Conservation (phyloP, 164 flowering plant genomes). For the Sedum album region DNA sequence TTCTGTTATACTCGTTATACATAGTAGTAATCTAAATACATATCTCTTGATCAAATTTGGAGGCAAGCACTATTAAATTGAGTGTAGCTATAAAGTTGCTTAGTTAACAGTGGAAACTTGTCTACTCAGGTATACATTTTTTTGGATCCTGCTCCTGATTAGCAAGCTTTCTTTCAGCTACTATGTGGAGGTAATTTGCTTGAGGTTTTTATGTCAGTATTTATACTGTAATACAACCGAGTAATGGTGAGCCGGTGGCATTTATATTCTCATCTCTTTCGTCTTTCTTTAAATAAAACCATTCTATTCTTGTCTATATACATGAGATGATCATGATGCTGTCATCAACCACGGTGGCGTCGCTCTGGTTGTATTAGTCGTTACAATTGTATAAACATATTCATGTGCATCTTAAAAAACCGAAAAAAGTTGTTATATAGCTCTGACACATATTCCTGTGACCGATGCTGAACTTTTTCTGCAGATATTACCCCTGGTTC, state of each 20-base stretch:
- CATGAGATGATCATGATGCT: not conserved
- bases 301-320: not conserved
- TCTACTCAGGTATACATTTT: slow-evolving; percentile 66
- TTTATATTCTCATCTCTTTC: not conserved
- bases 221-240: not conserved
- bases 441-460: not conserved
- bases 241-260: not conserved
- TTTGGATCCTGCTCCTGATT: slow-evolving; percentile 82
- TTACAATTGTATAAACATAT: not conserved
- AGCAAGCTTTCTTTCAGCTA: slow-evolving; percentile 95
- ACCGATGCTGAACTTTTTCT: not conserved
- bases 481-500: slow-evolving; percentile 71
- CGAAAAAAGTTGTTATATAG: not conserved
- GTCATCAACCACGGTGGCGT: not conserved
- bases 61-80: not conserved
- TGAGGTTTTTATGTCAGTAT: not conserved
- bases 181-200: slow-evolving; percentile 76
- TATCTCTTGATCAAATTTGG: not conserved
- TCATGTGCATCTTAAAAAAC: not conserved
- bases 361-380: too few relatives aligned
- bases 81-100: not conserved
- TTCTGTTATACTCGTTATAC: too few relatives aligned
- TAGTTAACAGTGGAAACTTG: slow-evolving; percentile 3
- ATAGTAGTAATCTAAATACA: too few relatives aligned
- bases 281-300: not conserved